These are phyloP conservation scores for Vigna reflexopilosa DNA, from an alignment of 306 rosid genomes.

Conservation along the genomic window DNA sequence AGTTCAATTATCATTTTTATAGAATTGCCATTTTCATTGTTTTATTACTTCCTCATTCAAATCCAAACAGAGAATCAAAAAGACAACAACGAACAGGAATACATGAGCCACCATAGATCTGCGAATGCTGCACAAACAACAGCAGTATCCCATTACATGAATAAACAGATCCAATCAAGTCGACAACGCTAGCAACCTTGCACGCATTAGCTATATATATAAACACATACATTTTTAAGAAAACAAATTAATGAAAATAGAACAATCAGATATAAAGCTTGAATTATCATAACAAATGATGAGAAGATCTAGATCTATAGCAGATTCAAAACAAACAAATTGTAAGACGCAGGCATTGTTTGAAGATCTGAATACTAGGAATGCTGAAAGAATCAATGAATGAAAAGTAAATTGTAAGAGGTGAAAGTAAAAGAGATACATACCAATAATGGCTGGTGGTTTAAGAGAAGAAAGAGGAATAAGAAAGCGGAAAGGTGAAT, in stretches of 20 bases:
- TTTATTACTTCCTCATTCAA: neutral
- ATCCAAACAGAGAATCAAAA: conserved; percentile 2
- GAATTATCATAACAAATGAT: neutral
- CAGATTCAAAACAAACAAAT: neutral
- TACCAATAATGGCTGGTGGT: conserved; percentile 30
- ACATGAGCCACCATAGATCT: conserved; percentile 29
- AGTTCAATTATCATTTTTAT: neutral
- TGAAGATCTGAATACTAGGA: conserved; percentile 25
- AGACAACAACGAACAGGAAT: neutral
- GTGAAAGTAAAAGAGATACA: conserved; percentile 7
- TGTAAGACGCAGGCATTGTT: conserved; percentile 28
- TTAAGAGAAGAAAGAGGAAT: neutral
- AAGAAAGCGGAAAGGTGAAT: conserved; percentile 19
- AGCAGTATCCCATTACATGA: neutral
- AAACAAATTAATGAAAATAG: neutral
- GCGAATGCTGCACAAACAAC: conserved; percentile 1
- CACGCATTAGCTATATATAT: neutral
- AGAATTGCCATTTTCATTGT: conserved; percentile 11
- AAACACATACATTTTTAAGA: neutral
- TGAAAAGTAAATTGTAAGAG: conserved; percentile 3
- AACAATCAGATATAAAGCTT: neutral
- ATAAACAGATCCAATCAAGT: conserved; percentile 23
- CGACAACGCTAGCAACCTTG: neutral
- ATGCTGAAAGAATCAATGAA: neutral
- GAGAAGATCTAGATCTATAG: conserved; percentile 32